Conservation (phyloP, 257 asterid genomes). For the Anisodus tanguticus region DNA sequence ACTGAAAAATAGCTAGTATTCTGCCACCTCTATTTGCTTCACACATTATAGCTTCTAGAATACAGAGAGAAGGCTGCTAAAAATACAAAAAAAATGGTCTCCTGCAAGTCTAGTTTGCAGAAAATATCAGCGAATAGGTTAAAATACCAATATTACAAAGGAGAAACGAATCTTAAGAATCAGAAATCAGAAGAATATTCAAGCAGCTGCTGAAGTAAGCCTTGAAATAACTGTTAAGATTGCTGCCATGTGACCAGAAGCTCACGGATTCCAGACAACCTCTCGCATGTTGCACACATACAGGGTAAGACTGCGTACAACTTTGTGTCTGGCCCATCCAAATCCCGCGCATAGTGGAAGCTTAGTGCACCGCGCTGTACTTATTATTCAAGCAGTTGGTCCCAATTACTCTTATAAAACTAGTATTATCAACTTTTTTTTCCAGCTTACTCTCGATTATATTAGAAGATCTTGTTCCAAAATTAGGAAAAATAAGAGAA, state of each 20-base stretch:
- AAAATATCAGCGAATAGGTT: not conserved
- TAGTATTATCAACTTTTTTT: not conserved
- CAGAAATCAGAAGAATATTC: not conserved
- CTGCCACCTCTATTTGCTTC: not conserved
- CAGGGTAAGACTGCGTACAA: too few relatives aligned
- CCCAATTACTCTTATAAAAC: conserved; percentile 21
- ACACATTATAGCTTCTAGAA: not conserved
- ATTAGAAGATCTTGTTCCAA: not conserved
- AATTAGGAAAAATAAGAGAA: not conserved
- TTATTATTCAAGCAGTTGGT: not conserved
- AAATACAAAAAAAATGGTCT: not conserved
- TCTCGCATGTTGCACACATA: too few relatives aligned
- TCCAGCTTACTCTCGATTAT: not conserved
- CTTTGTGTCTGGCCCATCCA: too few relatives aligned
- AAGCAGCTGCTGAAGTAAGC: not conserved
- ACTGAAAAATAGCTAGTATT: not conserved
- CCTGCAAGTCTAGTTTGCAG: conserved; percentile 5
- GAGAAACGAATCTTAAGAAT: not conserved
- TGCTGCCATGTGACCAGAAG: too few relatives aligned
- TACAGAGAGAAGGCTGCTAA: not conserved
- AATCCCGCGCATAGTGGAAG: too few relatives aligned
- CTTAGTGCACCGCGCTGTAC: too few relatives aligned
- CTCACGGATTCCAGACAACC: too few relatives aligned
- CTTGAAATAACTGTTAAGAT: too few relatives aligned
- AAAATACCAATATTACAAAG: not conserved